Evolutionary conservation across 805 yeast genomes (phyloP), one percentile per base, ranked within the genome.

Genomic region (Ogataea sp.): DNA sequence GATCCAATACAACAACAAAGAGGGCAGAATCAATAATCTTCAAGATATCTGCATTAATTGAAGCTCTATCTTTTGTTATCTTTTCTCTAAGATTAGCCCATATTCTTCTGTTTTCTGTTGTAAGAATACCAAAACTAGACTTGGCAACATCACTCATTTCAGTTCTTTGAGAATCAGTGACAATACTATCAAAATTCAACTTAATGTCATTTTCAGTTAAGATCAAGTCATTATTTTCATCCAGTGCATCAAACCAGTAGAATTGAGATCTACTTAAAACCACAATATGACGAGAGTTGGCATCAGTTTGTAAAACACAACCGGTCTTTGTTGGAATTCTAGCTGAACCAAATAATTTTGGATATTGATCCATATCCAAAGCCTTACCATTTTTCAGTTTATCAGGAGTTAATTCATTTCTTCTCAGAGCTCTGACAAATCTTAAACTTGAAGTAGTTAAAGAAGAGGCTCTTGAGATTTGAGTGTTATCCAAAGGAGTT

Each of bases 171-270:
- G 93, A 84, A 59, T 88, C 97, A 39, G 73, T 75, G 33, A 88
- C 70, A 41, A 88, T 85, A 10, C 86, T 74, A 43, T 80, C 75
- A 53, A 83, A 77, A 60, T 86, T 87, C 55, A 79, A 67, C 40
- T 76, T 79, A 48, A 88, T 69, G 56, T 86, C 94, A 40, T 73
- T 76, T 53, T 86, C 90, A 2, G 81, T 70, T 54, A 88, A 66
- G 36, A 87, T 70, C 45, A 88, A 67, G 53, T 84, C 80, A 55
- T 83, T 77, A 45, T 78, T 64, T 36, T 70, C 68, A 59, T 87
- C 94, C 50, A 88, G 65, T 2, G 88, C 97, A 55, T 88, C 96
- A 56, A 88, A 88, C 96, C 96, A 88, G 62, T 88, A 88, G 59
- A 87, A 85, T 59, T 88, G 96, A 2, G 95, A 83, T 52, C 83